A percentile compares a stretch with the other conserved stretches of the same genome.
phyloP scores from a whole-genome alignment of 2,329 filamentous ascomycete species.

The Cyclaneusma minus region DNA sequence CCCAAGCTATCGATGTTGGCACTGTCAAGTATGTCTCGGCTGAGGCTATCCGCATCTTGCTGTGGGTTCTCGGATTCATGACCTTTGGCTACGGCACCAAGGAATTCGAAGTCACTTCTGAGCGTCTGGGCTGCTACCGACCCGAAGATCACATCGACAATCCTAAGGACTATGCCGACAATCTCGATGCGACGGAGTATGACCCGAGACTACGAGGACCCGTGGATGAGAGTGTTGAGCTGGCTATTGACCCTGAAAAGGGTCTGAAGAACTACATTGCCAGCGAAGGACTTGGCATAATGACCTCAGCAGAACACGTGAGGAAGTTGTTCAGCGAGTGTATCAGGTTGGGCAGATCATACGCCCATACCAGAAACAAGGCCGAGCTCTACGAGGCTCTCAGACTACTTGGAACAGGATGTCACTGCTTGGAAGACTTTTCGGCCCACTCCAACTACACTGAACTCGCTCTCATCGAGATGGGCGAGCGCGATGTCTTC shows the following conservation, averaged over 20 bases:
- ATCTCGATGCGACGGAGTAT: constrained; percentile 69
- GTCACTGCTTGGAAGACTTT: constrained; percentile 87
- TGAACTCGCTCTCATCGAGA: constrained; percentile 74
- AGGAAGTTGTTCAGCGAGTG: constrained; percentile 56
- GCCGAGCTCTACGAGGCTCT: constrained; percentile 79
- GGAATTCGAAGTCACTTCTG: constrained; percentile 73
- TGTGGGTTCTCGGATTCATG: constrained; percentile 83
- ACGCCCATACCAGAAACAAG: constrained; percentile 48
- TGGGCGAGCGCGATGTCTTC: constrained; percentile 70
- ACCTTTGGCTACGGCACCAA: constrained; percentile 71
- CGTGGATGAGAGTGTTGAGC: constrained; percentile 62
- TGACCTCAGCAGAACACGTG: constrained; percentile 67
- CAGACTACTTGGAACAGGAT: constrained; percentile 69
- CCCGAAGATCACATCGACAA: constrained; percentile 74
- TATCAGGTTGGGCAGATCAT: constrained; percentile 68
- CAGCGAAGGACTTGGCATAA: constrained; percentile 62
- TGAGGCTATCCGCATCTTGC: constrained; percentile 76
- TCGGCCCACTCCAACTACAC: constrained; percentile 89
- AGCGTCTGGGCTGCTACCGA: constrained; percentile 66
- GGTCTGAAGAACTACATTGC: constrained; percentile 93
- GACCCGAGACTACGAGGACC: constrained; percentile 69
- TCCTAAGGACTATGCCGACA: constrained; percentile 75
- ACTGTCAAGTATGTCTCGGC: constrained; percentile 83
- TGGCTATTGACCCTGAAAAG: constrained; percentile 59
- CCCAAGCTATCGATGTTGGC: constrained; percentile 83